These are phyloP conservation scores for Hura crepitans DNA, from an alignment of 441 rosid species.

Conservation along the genomic window DNA sequence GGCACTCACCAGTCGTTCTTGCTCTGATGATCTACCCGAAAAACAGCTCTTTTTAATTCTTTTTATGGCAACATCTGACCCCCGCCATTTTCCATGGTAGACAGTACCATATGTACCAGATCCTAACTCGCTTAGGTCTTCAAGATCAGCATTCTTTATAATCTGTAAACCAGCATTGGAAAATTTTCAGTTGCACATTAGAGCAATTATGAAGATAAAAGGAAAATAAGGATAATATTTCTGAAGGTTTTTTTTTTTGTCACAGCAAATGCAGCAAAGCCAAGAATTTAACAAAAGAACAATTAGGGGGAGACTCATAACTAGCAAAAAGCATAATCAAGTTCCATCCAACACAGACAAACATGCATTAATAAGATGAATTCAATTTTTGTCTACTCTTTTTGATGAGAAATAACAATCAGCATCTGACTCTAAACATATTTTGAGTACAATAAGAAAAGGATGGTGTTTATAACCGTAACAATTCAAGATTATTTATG, in stretches of 20 bases:
- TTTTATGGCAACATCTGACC: slow-evolving; percentile 93
- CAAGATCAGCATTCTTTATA: slow-evolving; percentile 83
- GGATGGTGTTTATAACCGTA: background rate
- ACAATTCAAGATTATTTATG: background rate
- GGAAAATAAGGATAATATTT: background rate
- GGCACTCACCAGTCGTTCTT: slow-evolving; percentile 66
- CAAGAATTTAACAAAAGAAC: background rate
- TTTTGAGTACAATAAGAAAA: background rate
- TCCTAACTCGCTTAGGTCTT: slow-evolving; percentile 80
- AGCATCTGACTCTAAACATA: too few species aligned
- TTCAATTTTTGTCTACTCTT: background rate
- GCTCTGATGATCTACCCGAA: slow-evolving; percentile 78
- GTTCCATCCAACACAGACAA: background rate
- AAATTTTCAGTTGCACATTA: slow-evolving; percentile 3
- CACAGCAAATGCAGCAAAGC: background rate
- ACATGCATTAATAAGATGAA: background rate
- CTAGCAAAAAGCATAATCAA: background rate
- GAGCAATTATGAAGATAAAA: background rate
- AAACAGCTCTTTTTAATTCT: slow-evolving; percentile 81
- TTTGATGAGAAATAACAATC: background rate
- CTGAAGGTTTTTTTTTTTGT: background rate
- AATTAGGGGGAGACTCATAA: background rate
- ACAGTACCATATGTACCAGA: slow-evolving; percentile 93
- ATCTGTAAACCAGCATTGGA: slow-evolving; percentile 39
- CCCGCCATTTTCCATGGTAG: slow-evolving; percentile 94